Percentiles rank a stretch among this genome's conserved stretches.
Conservation (phyloP, 495 filamentous ascomycete species). For the Penicillium coffeae region DNA sequence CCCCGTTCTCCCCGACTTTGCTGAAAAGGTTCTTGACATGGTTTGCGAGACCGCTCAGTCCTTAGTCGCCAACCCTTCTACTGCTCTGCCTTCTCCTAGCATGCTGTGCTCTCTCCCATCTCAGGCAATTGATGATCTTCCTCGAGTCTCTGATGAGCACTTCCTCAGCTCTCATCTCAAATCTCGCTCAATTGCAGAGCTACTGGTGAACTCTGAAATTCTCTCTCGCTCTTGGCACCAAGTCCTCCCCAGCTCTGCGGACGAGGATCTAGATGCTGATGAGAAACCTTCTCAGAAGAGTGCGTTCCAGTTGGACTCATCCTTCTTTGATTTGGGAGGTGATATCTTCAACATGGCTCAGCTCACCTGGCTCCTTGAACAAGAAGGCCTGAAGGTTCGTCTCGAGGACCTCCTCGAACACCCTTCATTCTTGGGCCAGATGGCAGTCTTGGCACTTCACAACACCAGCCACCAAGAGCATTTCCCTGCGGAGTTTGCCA, state of each 20-base stretch:
- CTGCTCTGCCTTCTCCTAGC: conserved; percentile 39
- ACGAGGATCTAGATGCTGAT: conserved; percentile 3
- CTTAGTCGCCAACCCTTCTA: conserved; percentile 42
- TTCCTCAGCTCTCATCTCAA: conserved; percentile 38
- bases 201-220: conserved; percentile 44
- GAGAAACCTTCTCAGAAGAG: conserved; percentile 11
- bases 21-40: conserved; percentile 45
- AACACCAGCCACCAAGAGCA: conserved; percentile 28
- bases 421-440: conserved; percentile 47
- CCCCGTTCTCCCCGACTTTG: conserved; percentile 36
- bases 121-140: conserved; percentile 27
- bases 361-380: conserved; percentile 43
- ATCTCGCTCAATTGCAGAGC: conserved; percentile 41
- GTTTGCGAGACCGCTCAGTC: conserved; percentile 44
- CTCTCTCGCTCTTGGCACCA: conserved; percentile 49
- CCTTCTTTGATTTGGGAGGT: conserved; percentile 52
- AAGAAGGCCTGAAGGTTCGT: conserved; percentile 46
- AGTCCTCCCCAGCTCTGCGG: conserved; percentile 35
- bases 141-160: conserved; percentile 23
- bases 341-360: conserved; percentile 52
- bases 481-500: conserved; percentile 12
- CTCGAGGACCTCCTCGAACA: conserved; percentile 50
- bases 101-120: conserved; percentile 33
- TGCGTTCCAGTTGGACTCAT: conserved; percentile 42
- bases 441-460: conserved; percentile 41